Evolutionary conservation across 306 rosid genomes (phyloP), one percentile per base, ranked within the genome.

Genomic region (Quercus bicolor): DNA sequence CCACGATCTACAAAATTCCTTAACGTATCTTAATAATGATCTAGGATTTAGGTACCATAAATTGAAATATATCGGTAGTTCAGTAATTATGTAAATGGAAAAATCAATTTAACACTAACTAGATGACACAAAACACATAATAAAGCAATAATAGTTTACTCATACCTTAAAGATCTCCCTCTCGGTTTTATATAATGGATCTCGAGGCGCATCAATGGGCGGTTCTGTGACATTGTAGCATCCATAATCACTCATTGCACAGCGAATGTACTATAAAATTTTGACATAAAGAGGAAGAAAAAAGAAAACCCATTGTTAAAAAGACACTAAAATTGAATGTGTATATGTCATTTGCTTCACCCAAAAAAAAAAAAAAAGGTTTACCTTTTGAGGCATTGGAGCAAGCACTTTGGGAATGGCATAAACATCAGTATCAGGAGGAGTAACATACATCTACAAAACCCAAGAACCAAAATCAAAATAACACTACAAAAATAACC

Each of bases 351-450:
- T 62, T 65, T 65, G 29, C 72, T 71, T 64, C 43, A 20, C 3
- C 45, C 2, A 34, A 24, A 26, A 60, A 24, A 65, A 29, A 57
- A 48, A 56, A 19, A 19, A 18, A 40, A 6, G 16, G 3, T 37
- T 56, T 77, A 94, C 97, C 97, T 94, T 94, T 74, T 84, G 86
- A 75, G 97, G 97, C 98, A 94, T 87, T 76, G 97, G 97, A 87
- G 98, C 97, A 31, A 92, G 92, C 76, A 94, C 90, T 86, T 70
- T 92, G 20, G 98, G 97, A 80, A 94, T 87, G 1, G 97, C 87
- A 85, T 94, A 94, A 77, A 94, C 86, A 85, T 94, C 98, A 51
- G 97, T 94, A 80, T 92, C 97, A 4, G 97, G 98, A 88, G 97
- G 97, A 87, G 98, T 94, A 69, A 92, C 98, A 77, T 94, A 94